phyloP scores from a whole-genome alignment of 106 monocot species.

The Acanthochlamys bracteata region DNA sequence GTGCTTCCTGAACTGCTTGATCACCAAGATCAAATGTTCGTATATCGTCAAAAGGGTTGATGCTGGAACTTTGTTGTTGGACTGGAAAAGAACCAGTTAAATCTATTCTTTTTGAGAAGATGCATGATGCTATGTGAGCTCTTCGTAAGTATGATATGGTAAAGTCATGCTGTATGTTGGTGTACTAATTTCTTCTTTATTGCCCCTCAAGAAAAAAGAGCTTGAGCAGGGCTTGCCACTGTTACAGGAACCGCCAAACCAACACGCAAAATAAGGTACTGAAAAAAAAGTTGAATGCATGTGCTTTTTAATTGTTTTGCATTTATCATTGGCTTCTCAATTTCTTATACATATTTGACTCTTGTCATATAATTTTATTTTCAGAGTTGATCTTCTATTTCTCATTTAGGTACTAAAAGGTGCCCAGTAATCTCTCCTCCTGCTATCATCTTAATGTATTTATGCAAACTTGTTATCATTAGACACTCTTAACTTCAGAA shows the following conservation, averaged over 20 bases:
- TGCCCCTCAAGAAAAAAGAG: constrained; percentile 83
- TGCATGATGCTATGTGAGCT: constrained; percentile 93
- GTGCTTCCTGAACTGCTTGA: constrained; percentile 99
- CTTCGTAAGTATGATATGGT: constrained; percentile 1
- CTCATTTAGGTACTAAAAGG: no score
- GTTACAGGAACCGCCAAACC: constrained; percentile 77
- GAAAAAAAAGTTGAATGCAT: background rate
- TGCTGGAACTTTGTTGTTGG: constrained; percentile 97
- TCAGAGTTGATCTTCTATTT: no score
- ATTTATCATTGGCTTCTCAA: background rate
- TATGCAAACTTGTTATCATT: no score
- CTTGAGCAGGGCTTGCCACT: constrained; percentile 92
- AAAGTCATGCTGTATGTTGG: background rate
- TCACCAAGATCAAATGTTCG: constrained; percentile 99
- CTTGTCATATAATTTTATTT: no score
- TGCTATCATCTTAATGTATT: no score
- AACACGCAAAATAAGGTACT: constrained; percentile 90
- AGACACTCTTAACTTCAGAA: no score
- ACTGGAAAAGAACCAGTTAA: constrained; percentile 98
- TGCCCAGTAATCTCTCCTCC: no score
- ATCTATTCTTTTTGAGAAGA: constrained; percentile 95
- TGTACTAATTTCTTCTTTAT: constrained; percentile 10
- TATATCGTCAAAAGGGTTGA: constrained; percentile 85
- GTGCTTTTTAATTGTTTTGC: background rate
- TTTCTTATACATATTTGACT: background rate